phyloP scores from a whole-genome alignment of 2,329 filamentous ascomycete genomes.

The Chrysosporium queenslandicum region DNA sequence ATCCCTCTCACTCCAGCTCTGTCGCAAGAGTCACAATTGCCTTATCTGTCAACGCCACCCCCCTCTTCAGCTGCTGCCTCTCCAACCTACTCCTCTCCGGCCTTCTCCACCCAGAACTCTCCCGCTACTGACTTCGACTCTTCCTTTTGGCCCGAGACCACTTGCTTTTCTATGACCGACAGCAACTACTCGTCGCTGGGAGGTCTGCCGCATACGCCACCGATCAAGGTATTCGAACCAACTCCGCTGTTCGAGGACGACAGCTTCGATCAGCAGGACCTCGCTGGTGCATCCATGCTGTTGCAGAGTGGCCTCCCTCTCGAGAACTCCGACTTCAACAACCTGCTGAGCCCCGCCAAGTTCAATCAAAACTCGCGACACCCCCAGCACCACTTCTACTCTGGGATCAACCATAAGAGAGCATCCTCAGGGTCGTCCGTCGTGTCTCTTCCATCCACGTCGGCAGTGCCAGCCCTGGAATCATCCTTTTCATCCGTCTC shows the following conservation, averaged over 20 bases:
- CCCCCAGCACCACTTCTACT: conserved; percentile 10
- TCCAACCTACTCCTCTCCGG: conserved; percentile 14
- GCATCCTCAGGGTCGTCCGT: conserved; percentile 37
- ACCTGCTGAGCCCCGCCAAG: conserved; percentile 13
- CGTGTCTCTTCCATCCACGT: conserved; percentile 31
- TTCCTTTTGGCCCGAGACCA: conserved; percentile 13
- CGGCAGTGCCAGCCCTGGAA: conserved; percentile 35
- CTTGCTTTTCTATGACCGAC: conserved; percentile 16
- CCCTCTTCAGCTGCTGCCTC: conserved; percentile 9
- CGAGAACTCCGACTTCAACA: conserved; percentile 11
- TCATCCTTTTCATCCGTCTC: conserved; percentile 15
- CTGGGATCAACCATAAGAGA: conserved; percentile 24
- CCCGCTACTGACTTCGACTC: conserved; percentile 14
- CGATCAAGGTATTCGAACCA: conserved; percentile 24
- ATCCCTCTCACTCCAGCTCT: conserved; percentile 13
- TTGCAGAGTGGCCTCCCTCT: conserved; percentile 21
- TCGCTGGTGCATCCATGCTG: conserved; percentile 31
- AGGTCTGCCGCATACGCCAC: conserved; percentile 25
- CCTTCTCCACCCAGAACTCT: conserved; percentile 16
- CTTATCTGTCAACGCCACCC: conserved; percentile 11
- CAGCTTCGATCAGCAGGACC: conserved; percentile 15
- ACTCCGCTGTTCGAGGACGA: conserved; percentile 21
- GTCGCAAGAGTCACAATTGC: conserved; percentile 10
- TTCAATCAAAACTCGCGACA: conserved; percentile 7
- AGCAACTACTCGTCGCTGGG: conserved; percentile 18